phyloP scores from a whole-genome alignment of 2,329 filamentous ascomycete genomes.

The Apiospora pterosperma region DNA sequence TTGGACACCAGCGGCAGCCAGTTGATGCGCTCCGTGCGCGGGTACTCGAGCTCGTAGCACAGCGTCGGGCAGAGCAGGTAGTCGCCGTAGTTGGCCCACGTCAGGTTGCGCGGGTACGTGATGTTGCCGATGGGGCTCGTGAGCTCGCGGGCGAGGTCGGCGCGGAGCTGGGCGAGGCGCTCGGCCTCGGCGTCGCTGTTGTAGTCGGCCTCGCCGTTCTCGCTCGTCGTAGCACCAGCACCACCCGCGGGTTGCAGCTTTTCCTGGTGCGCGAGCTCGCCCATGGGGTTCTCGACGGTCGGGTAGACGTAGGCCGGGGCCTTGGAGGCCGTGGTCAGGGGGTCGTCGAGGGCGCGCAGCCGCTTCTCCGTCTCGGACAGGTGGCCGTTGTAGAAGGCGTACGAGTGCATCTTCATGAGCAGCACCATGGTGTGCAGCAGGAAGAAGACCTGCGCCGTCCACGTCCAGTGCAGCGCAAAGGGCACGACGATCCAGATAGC shows the following conservation, averaged over 20 bases:
- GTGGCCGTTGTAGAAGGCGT: constrained; percentile 97
- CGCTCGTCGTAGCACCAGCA: constrained; percentile 18
- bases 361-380: constrained; percentile 82
- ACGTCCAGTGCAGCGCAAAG: constrained; percentile 85
- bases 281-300: constrained; percentile 51
- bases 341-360: constrained; percentile 74
- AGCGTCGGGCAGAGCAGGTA: constrained; percentile 90
- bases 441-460: constrained; percentile 96
- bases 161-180: constrained; percentile 66
- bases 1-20: constrained; percentile 84
- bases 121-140: constrained; percentile 86
- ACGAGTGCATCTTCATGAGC: constrained; percentile 99
- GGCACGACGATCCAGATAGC: constrained; percentile 79
- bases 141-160: constrained; percentile 85
- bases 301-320: constrained; percentile 76
- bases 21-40: constrained; percentile 69
- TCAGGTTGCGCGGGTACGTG: constrained; percentile 88
- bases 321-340: constrained; percentile 61
- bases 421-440: constrained; percentile 86
- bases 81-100: constrained; percentile 76
- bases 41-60: constrained; percentile 97
- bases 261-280: constrained; percentile 22
- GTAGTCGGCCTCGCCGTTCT: constrained; percentile 33
- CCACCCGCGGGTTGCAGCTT: constrained; percentile 35
- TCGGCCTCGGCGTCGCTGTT: constrained; percentile 21